These are phyloP conservation scores for Pythium phragmiticola DNA, from an alignment of 352 stramenopile species.

Conservation along the genomic window DNA sequence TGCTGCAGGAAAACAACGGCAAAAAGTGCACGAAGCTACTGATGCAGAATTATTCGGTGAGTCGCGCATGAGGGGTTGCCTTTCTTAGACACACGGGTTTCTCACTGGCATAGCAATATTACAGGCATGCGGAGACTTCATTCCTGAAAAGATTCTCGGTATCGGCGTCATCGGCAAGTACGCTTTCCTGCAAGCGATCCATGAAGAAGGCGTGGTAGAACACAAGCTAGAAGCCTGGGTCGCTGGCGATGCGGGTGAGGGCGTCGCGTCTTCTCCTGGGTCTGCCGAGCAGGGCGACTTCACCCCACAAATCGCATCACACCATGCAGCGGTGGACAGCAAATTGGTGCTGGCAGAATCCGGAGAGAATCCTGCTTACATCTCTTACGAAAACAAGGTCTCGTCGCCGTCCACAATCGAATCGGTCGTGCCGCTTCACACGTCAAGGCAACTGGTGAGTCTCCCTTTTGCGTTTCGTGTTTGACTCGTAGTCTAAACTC, in stretches of 20 bases:
- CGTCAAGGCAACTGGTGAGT: conserved; percentile 64
- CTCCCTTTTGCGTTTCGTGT: too few species aligned
- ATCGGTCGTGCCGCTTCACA: conserved; percentile 68
- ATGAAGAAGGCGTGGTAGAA: conserved; percentile 41
- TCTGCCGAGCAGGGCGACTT: neutral
- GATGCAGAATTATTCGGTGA: conserved; percentile 86
- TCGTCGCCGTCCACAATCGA: conserved; percentile 73
- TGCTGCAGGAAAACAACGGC: conserved; percentile 86
- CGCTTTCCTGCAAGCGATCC: conserved; percentile 66
- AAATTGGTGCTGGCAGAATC: conserved; percentile 32
- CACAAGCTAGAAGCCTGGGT: conserved; percentile 69
- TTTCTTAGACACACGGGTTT: neutral
- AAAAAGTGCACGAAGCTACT: conserved; percentile 84
- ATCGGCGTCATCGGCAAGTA: conserved; percentile 81
- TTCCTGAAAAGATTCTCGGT: conserved; percentile 84
- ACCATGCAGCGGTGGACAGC: conserved; percentile 27
- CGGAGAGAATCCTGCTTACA: conserved; percentile 37
- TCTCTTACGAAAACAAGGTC: conserved; percentile 52
- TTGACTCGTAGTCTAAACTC: neutral
- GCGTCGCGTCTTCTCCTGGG: neutral
- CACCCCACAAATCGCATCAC: conserved; percentile 5
- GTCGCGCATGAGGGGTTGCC: neutral
- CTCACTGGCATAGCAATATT: neutral
- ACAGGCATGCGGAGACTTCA: conserved; percentile 80
- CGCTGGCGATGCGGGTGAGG: neutral